These are phyloP conservation scores for Stereocaulon alpinum DNA, from an alignment of 495 filamentous ascomycete genomes.

Conservation along the genomic window DNA sequence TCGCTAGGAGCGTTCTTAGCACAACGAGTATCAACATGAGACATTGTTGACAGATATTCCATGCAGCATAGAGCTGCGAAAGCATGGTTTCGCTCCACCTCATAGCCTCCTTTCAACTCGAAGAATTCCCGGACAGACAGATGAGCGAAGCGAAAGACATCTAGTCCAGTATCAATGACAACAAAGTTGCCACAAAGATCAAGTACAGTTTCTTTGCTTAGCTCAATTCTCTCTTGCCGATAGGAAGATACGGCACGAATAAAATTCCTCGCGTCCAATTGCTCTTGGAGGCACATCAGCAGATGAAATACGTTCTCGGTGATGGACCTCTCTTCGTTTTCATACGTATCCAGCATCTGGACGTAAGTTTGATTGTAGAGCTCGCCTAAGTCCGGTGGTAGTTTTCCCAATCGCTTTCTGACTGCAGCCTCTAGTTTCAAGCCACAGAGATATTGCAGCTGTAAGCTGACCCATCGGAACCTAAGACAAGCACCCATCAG, in stretches of 20 bases:
- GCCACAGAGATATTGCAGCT: conserved; percentile 5
- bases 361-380: conserved; percentile 6
- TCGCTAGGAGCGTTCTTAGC: neutral
- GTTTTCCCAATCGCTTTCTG: neutral
- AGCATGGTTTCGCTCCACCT: neutral
- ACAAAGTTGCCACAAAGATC: conserved; percentile 20
- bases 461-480: conserved; percentile 16
- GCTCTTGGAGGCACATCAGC: neutral
- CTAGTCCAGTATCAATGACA: conserved; percentile 14
- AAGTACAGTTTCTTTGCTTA: neutral
- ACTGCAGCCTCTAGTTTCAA: neutral
- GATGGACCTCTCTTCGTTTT: neutral
- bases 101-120: conserved; percentile 5
- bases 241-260: neutral
- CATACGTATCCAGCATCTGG: neutral
- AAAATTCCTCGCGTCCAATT: neutral
- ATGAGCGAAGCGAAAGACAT: conserved; percentile 26
- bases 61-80: conserved; percentile 7
- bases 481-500: conserved; percentile 1
- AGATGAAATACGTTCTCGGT: neutral
- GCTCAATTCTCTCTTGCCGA: neutral
- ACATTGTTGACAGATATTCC: neutral
- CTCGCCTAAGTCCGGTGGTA: conserved; percentile 4
- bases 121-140: conserved; percentile 24
- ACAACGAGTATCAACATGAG: neutral